A percentile compares a stretch with the other conserved stretches of the same genome.
phyloP scores from a whole-genome alignment of 2,329 filamentous ascomycete genomes.

The Fusarium clavum region DNA sequence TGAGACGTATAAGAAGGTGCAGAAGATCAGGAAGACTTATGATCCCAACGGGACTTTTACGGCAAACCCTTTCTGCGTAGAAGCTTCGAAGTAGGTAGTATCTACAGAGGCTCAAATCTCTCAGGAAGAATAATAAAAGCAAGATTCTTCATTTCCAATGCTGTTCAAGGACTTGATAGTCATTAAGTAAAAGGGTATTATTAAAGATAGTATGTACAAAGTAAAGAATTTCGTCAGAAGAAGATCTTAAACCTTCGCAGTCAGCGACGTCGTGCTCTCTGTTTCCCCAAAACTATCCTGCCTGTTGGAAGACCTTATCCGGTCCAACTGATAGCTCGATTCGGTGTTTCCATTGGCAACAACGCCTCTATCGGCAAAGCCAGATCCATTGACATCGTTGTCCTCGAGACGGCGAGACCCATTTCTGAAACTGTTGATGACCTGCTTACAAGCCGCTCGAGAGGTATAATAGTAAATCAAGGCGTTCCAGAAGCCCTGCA shows the following conservation, averaged over 20 bases:
- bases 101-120: no score
- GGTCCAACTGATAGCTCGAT: background rate
- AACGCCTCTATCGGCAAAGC: background rate
- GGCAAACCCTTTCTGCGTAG: background rate
- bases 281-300: background rate
- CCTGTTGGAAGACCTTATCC: background rate
- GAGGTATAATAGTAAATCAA: constrained; percentile 22
- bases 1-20: background rate
- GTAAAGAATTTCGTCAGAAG: background rate
- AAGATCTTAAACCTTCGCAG: background rate
- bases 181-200: background rate
- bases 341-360: background rate
- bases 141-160: no score
- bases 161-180: no score
- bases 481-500: constrained; percentile 18
- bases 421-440: background rate
- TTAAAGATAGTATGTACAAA: background rate
- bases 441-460: constrained; percentile 7
- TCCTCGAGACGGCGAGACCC: constrained; percentile 4
- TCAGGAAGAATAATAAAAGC: no score
- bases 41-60: background rate
- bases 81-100: no score
- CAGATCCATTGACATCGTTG: constrained; percentile 9
- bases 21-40: background rate
- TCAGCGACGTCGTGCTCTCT: background rate